phyloP scores from a whole-genome alignment of 169 alveolate genomes.

The Cryptosporidium meleagridis region DNA sequence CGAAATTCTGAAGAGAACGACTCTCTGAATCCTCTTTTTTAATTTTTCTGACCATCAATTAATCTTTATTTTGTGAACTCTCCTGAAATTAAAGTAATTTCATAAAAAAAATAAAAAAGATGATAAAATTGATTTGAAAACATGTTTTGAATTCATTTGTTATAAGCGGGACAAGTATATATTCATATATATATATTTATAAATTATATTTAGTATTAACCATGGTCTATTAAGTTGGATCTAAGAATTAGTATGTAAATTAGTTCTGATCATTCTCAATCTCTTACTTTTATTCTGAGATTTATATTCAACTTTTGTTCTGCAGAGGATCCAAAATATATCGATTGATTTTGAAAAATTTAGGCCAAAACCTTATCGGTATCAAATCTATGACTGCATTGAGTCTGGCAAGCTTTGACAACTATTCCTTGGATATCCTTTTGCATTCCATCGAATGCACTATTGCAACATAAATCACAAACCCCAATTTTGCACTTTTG shows the following conservation, averaged over 20 bases:
- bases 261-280: neutral
- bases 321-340: neutral
- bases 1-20: constrained; percentile 28
- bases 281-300: neutral
- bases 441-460: constrained; percentile 16
- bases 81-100: neutral
- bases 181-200: neutral
- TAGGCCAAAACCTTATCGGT: neutral
- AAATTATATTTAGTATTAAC: constrained; percentile 11
- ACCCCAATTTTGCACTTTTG: constrained; percentile 32
- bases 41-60: neutral
- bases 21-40: neutral
- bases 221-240: constrained; percentile 10
- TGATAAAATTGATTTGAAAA: neutral
- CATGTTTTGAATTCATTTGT: constrained; percentile 6
- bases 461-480: constrained; percentile 62
- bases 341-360: neutral
- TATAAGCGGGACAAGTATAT: constrained; percentile 1
- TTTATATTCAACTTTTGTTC: neutral
- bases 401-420: constrained; percentile 44
- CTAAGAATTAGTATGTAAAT: constrained; percentile 3
- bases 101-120: neutral
- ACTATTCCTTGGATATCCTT: constrained; percentile 13
- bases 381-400: constrained; percentile 45
- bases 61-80: neutral